Base-by-base conservation (phyloP, 768 basidiomycete species). In the Holtermanniella nyarrowii region DNA sequence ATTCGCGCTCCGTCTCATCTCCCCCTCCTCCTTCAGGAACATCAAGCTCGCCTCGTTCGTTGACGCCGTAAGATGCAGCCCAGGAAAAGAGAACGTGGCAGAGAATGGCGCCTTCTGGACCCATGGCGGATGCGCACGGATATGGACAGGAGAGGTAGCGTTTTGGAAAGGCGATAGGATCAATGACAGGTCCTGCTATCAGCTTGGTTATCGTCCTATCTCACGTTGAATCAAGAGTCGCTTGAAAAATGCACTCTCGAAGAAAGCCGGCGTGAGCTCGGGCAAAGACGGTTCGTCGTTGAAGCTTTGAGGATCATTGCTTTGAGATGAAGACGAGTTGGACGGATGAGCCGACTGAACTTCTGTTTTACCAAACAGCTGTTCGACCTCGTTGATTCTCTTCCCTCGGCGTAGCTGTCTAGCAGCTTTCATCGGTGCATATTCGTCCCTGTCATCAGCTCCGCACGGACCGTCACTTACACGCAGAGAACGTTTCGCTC, bases 401-500 rank as follows among this genome's bases (percentile, higher is more conserved):
- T 69, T 69, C 1, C 69, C 67, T 45, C 58, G 47, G 20, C 69
- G 60, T 5, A 90, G 78, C 25, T 88, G 74, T 72, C 90, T 93
- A 54, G 87, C 86, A 1, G 87, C 85, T 66, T 90, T 90, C 42
- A 89, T 82, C 60, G 89, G 84, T 20, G 86, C 86, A 62, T 87
- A 90, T 66, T 90, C 89, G 68, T 93, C 89, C 21, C 88, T 93
- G 70, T 11, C 21, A 25, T 56, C 54, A 53, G 49, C 18, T 18
- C 27, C 23, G 26, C 20, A 5, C 16, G n/a, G 39, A 21, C 21
- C 12, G 40, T 24, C 10, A 80, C 88, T 61, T 76, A 89, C 88
- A 93, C 84, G 85, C 90, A 93, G 78, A 87, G 86, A 31, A 89
- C 78, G 21, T 82, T 82, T 42, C 90, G 83, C 69, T 91, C 87